Base-by-base conservation (phyloP, 2,329 filamentous ascomycete species). In the Botrytis sinoallii region DNA sequence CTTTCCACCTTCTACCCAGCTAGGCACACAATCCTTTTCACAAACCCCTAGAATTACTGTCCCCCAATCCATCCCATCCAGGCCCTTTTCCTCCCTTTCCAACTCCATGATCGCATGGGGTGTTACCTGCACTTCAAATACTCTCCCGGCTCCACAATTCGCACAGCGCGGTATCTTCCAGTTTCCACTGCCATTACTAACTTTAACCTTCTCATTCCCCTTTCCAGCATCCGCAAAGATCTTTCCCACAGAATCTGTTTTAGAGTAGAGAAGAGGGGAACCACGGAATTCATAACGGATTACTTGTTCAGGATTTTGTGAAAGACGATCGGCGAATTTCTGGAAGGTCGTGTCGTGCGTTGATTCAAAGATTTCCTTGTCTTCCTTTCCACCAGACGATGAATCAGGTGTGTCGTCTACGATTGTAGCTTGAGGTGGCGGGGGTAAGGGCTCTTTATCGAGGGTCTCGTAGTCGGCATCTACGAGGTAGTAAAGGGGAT, bases 11-110 rank as follows among this genome's bases (percentile, higher is more conserved):
- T 83, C 82, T 10, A 89, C 86, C 0, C 88, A 87, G 9, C 82
- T 82, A 25, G 89, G 88, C 79, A 87, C 86, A 81, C 96, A 98
- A 82, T 98, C 93, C 80, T 84, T 88, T 77, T 88, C 89, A 82
- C 96, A 99, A 12, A 97, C 94, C 0, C 90, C 94, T 55, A 98
- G 85, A 74, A 99, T 89, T 14, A 99, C 88, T 0, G 94, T 98
- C 0, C 95, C 95, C 96, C 96, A 99, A 80, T 99, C 96, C 96
- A 99, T 99, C 3, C 95, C 95, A 85, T 97, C 87, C 32, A 91
- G 80, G 44, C 88, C 88, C 77, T 90, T 82, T 73, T 91, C 90
- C 61, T 95, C 92, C 2, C 88, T 90, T 85, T 98, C 95, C 71
- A 98, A 85, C 85, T 96, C 92, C 44, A 90, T 89, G 79, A 99